phyloP scores from a whole-genome alignment of 441 rosid species.

The Gossypium aridum region DNA sequence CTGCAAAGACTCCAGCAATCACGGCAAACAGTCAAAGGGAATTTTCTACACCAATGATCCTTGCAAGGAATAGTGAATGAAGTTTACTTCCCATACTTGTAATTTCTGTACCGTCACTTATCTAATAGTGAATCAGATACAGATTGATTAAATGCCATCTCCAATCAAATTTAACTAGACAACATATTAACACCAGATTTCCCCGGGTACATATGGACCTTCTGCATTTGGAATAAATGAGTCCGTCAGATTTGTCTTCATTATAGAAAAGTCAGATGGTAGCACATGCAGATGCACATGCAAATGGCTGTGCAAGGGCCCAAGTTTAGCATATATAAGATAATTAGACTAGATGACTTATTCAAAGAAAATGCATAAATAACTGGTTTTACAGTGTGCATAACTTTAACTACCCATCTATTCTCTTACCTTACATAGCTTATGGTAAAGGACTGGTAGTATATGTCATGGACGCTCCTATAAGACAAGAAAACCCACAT shows the following conservation, averaged over 20 bases:
- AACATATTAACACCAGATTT: background rate
- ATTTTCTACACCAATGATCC: background rate
- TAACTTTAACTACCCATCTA: background rate
- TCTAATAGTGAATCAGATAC: background rate
- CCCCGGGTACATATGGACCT: background rate
- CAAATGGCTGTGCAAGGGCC: background rate
- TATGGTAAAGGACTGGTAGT: background rate
- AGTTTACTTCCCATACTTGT: background rate
- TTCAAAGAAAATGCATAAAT: background rate
- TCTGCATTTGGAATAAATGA: background rate
- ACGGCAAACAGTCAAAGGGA: background rate
- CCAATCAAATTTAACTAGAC: background rate
- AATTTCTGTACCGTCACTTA: background rate
- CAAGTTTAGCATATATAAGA: background rate
- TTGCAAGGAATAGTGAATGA: background rate
- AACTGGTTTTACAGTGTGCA: background rate
- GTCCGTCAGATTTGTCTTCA: constrained; percentile 17
- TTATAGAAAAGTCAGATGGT: constrained; percentile 10
- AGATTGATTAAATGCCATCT: background rate
- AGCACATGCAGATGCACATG: constrained; percentile 28
- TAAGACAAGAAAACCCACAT: background rate
- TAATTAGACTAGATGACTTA: background rate
- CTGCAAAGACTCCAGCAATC: background rate
- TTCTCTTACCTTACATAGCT: background rate
- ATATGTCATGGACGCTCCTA: background rate